These are phyloP conservation scores for Penicillium salamii DNA, from an alignment of 495 filamentous ascomycete species.

Conservation along the genomic window DNA sequence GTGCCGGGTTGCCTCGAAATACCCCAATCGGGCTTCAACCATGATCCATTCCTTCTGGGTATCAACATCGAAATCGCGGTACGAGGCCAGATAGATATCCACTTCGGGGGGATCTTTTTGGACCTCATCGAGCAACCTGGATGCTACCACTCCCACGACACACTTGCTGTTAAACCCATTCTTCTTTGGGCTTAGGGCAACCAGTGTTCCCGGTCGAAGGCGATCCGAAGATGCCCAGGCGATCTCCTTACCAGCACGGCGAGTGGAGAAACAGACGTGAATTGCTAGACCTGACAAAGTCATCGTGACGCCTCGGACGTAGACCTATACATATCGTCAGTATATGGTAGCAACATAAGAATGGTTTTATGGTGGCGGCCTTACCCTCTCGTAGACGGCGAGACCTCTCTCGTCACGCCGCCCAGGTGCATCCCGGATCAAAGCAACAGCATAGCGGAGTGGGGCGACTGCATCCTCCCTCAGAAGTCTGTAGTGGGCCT, in stretches of 20 bases:
- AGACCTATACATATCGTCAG: constrained; percentile 58
- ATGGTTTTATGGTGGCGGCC: too few relatives aligned
- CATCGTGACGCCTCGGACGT: constrained; percentile 61
- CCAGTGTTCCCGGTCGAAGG: constrained; percentile 63
- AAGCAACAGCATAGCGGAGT: constrained; percentile 56
- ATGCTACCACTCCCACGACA: constrained; percentile 70
- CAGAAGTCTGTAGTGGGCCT: constrained; percentile 63
- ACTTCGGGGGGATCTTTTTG: constrained; percentile 66
- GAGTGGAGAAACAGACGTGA: constrained; percentile 68
- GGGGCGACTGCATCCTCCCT: constrained; percentile 61
- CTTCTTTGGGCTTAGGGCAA: constrained; percentile 62
- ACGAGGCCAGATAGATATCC: constrained; percentile 67
- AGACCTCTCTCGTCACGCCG: constrained; percentile 54
- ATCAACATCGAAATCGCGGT: constrained; percentile 64
- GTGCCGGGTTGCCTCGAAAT: constrained; percentile 72
- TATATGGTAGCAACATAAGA: too few relatives aligned
- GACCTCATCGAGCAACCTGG: constrained; percentile 60
- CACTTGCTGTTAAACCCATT: constrained; percentile 67
- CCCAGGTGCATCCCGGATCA: constrained; percentile 38
- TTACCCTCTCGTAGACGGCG: constrained; percentile 73
- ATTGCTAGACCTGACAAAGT: constrained; percentile 60
- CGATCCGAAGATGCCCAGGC: constrained; percentile 75
- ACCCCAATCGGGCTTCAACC: constrained; percentile 69
- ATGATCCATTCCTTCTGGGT: constrained; percentile 70
- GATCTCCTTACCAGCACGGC: constrained; percentile 64